A percentile compares a stretch with the other conserved stretches of the same genome.
Conservation (phyloP, 2,329 filamentous ascomycete genomes). For the Exophiala sideris region DNA sequence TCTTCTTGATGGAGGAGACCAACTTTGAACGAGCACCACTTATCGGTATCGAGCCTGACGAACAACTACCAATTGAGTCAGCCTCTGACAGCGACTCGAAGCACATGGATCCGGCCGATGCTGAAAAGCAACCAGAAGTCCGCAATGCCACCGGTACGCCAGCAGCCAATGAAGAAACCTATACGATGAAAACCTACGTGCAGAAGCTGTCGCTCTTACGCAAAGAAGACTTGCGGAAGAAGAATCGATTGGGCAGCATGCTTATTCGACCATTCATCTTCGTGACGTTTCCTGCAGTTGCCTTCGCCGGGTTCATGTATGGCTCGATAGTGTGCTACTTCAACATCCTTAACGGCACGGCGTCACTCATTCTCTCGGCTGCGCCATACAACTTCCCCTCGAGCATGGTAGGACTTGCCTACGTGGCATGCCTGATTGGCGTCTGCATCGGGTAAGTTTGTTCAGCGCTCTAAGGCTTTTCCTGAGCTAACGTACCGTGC, state of each 20-base stretch:
- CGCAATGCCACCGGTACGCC: too few relatives aligned
- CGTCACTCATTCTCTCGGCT: slow-evolving; percentile 36
- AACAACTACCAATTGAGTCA: neutral
- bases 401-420: slow-evolving; percentile 38
- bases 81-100: neutral
- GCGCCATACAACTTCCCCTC: slow-evolving; percentile 38
- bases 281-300: slow-evolving; percentile 36
- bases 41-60: slow-evolving; percentile 3
- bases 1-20: slow-evolving; percentile 23
- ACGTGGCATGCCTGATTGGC: slow-evolving; percentile 31
- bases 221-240: slow-evolving; percentile 5
- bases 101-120: neutral
- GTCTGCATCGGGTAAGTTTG: slow-evolving; percentile 14
- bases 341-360: slow-evolving; percentile 42
- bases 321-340: slow-evolving; percentile 41
- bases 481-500: slow-evolving; percentile 1
- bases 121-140: neutral
- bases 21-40: slow-evolving; percentile 12
- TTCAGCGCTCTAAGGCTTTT: too few relatives aligned
- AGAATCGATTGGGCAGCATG: slow-evolving; percentile 12
- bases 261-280: slow-evolving; percentile 26
- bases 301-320: slow-evolving; percentile 41
- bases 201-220: slow-evolving; percentile 17
- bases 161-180: neutral
- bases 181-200: slow-evolving; percentile 10